phyloP scores from a whole-genome alignment of 169 alveolate species.

The Plasmodium falciparum region DNA sequence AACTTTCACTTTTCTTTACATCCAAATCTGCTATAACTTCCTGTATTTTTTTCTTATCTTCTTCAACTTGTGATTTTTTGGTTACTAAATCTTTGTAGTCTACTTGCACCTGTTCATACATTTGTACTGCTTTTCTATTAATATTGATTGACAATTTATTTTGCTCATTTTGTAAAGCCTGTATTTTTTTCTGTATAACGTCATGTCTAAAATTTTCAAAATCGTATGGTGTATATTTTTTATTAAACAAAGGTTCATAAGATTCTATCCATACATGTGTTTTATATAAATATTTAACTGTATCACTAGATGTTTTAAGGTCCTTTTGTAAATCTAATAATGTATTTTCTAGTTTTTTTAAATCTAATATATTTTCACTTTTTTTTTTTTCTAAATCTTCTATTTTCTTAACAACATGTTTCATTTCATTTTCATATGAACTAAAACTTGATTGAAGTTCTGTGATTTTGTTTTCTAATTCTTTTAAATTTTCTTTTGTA shows the following conservation, averaged over 20 bases:
- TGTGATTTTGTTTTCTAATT: conserved; percentile 65
- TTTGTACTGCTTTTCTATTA: conserved; percentile 94
- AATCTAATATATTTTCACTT: conserved; percentile 76
- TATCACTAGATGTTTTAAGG: conserved; percentile 77
- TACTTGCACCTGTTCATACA: conserved; percentile 93
- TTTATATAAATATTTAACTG: conserved; percentile 72
- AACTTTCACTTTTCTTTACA: conserved; percentile 91
- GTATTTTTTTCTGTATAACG: conserved; percentile 83
- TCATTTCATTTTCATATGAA: conserved; percentile 78
- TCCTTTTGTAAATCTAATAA: conserved; percentile 81
- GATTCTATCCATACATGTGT: conserved; percentile 81
- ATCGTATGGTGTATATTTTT: conserved; percentile 82
- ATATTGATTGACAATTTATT: conserved; percentile 90
- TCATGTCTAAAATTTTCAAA: conserved; percentile 83
- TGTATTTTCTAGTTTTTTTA: conserved; percentile 79
- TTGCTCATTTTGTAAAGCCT: conserved; percentile 87
- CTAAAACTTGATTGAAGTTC: conserved; percentile 78
- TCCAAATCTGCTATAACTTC: conserved; percentile 95
- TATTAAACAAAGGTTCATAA: conserved; percentile 80
- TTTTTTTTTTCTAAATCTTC: conserved; percentile 79
- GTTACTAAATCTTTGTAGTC: conserved; percentile 91
- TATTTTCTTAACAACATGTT: conserved; percentile 73
- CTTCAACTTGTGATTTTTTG: conserved; percentile 91
- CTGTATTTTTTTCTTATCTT: conserved; percentile 93
- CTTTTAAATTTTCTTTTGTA: conserved; percentile 66